Percentiles rank a stretch among this genome's conserved stretches.
phyloP scores from a whole-genome alignment of 2,329 filamentous ascomycete genomes.

The Eurotiales sp. region DNA sequence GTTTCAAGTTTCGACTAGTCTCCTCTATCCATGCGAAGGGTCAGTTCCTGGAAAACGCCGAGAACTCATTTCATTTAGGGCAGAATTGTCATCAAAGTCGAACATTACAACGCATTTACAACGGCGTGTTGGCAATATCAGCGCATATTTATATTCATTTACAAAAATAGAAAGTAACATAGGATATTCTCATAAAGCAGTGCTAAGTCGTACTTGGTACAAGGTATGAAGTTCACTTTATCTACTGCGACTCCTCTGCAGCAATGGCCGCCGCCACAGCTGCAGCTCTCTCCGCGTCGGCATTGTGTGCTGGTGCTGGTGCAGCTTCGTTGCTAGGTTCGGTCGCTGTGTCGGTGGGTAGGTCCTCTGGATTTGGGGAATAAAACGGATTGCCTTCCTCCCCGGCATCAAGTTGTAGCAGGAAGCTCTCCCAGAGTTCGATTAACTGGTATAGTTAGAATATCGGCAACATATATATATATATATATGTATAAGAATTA shows the following conservation, averaged over 20 bases:
- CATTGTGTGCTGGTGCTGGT: background rate
- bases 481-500: background rate
- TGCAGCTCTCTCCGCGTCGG: slow-evolving; percentile 13
- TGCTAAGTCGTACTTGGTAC: background rate
- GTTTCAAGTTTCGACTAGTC: too few species aligned
- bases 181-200: background rate
- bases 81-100: too few species aligned
- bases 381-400: slow-evolving; percentile 64
- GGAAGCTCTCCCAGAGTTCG: slow-evolving; percentile 97
- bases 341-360: background rate
- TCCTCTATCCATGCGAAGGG: too few species aligned
- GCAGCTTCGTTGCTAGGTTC: slow-evolving; percentile 5
- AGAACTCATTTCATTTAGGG: too few species aligned
- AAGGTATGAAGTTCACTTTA: background rate
- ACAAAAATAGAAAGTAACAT: background rate
- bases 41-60: too few species aligned
- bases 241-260: slow-evolving; percentile 12
- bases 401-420: slow-evolving; percentile 91
- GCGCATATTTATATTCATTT: slow-evolving; percentile 3
- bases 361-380: slow-evolving; percentile 24
- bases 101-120: too few species aligned
- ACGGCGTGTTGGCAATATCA: too few species aligned
- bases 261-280: slow-evolving; percentile 13
- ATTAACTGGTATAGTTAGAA: slow-evolving; percentile 56
- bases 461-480: background rate